Evolutionary conservation across 805 yeast species (phyloP).

Genomic region (Hanseniaspora guilliermondii): DNA sequence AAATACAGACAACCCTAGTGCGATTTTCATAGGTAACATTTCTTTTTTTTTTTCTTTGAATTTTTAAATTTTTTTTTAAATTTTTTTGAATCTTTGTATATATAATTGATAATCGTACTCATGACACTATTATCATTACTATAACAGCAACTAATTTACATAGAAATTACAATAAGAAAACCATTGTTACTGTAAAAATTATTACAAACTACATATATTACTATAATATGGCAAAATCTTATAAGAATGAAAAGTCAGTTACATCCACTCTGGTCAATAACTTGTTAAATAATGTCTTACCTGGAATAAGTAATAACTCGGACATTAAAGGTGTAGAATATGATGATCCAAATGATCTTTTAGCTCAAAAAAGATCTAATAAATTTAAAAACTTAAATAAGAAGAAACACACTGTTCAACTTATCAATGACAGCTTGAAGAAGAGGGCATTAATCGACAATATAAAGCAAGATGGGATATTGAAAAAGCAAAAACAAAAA

Average conservation of each 20-base stretch:
- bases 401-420: conserved; percentile 28
- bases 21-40: background rate
- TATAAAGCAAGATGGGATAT: conserved; percentile 26
- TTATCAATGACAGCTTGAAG: conserved; percentile 29
- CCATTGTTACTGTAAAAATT: too few relatives aligned
- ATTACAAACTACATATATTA: too few relatives aligned
- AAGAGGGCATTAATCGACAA: conserved; percentile 27
- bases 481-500: conserved; percentile 26
- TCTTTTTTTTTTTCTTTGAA: conserved; percentile 1
- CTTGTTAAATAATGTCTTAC: conserved; percentile 11
- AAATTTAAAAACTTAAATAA: conserved; percentile 9
- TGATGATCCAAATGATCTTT: conserved; percentile 34
- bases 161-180: too few relatives aligned
- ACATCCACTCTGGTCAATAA: conserved; percentile 10
- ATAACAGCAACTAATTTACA: too few relatives aligned
- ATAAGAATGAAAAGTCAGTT: background rate
- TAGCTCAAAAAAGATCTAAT: conserved; percentile 9
- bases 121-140: too few relatives aligned
- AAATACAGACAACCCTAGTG: background rate
- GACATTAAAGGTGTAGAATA: conserved; percentile 29
- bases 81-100: too few relatives aligned
- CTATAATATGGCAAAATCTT: background rate
- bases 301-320: conserved; percentile 20
- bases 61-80: background rate
- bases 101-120: background rate